Evolutionary conservation across 1,139 yeast species (phyloP).

Genomic region (Nakaseomyces nivariensis): DNA sequence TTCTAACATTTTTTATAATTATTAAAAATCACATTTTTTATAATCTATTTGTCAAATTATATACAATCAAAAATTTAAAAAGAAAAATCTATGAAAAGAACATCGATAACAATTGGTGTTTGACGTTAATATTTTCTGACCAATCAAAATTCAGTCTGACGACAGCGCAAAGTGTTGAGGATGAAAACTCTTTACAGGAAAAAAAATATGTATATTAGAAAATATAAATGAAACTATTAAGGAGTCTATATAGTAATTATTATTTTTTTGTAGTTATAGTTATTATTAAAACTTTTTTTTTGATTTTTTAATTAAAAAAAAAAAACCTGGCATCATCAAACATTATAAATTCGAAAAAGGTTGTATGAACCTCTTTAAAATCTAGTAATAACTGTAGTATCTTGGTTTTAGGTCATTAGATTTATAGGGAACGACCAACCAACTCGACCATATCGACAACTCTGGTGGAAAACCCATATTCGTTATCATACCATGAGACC

Average conservation of each 20-base stretch:
- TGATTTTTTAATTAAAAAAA: background rate
- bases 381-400: no score
- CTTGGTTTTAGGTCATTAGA: no score
- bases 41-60: background rate
- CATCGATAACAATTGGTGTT: no score
- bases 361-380: no score
- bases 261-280: background rate
- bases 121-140: background rate
- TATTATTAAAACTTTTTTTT: background rate
- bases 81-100: background rate
- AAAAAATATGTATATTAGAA: background rate
- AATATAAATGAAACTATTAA: background rate
- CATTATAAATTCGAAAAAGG: background rate
- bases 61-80: no score
- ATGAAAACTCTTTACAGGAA: background rate
- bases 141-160: background rate
- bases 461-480: constrained; percentile 84
- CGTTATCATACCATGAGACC: constrained; percentile 84
- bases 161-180: no score
- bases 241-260: background rate
- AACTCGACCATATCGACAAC: constrained; percentile 73
- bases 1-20: constrained; percentile 1
- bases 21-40: background rate
- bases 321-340: constrained; percentile 1
- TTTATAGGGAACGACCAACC: background rate